Evolutionary conservation across 2,329 filamentous ascomycete genomes (phyloP), one percentile per base, ranked within the genome.

Genomic region (Penicillium sp.): DNA sequence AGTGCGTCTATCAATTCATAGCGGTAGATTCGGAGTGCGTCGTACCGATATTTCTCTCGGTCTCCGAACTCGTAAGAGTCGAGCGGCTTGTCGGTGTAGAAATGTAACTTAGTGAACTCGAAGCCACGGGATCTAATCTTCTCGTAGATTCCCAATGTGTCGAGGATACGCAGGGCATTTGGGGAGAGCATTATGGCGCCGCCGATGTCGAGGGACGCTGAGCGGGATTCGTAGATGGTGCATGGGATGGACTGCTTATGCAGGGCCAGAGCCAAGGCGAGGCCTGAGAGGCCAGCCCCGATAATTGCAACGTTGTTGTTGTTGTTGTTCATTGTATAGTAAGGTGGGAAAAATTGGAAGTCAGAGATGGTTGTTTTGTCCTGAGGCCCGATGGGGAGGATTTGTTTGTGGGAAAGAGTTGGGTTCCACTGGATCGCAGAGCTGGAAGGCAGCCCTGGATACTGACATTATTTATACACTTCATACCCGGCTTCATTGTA

Each of bases 161-260:
- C 81, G 0, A 88, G 76, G 40, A 86, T 75, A 4, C 78, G 77
- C 1, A 87, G 77, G 0, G 83, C 82, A 54, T 87, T 87, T 5
- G 85, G 85, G 0, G 84, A 85, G 2, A 87, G 78, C 80, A 86
- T 85, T 33, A 87, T 75, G 0, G 82, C 83, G 2, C 85, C 85
- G 18, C 82, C 81, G 24, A 81, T 80, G 59, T 81, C 76, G 2
- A 80, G 75, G 1, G 79, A 74, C 0, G 76, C 75, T 0, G 73
- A 58, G 9, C 81, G 78, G 14, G 77, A 74, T 60, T 87, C 85
- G 60, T 85, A 87, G 52, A 87, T 71, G 2, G 73, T 80, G 59
- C 73, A 77, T 5, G 75, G 63, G 44, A 88, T 86, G 41, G 74
- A 73, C 56, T 83, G 76, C 33, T 80, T 73, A 57, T 85, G 79